Base-by-base conservation (phyloP, 768 basidiomycete species). In the Rhizopogon vesiculosus region DNA sequence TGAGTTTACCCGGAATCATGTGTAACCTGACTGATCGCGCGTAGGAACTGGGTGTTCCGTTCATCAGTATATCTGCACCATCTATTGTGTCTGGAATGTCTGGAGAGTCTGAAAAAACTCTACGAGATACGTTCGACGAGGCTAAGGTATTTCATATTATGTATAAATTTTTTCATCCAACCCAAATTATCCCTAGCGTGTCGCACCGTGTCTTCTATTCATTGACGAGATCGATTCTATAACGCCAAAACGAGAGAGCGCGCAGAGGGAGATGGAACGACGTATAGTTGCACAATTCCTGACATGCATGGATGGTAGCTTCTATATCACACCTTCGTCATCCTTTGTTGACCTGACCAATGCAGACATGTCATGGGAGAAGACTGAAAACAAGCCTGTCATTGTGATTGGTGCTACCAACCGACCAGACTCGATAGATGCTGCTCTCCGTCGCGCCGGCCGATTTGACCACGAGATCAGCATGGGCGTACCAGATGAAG, bases 141-240 rank as follows among this genome's bases (percentile, higher is more conserved):
- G 97, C 97, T 6, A 95, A 93, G 74, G 93, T 93, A 31, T 5
- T 76, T 69, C 3, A 22, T 1, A 38, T 35, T 10, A 8, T 42
- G 3, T 38, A 7, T 13, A n/a, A 13, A 9, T n/a, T 5, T 39
- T 41, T 28, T 19, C 3, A 38, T 9, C 3, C 2, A 10, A 16
- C 13, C 25, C n/a, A 5, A 49, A 2, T 40, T 13, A 41, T 43
- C 19, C 18, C 12, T 61, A 95, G 92, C 84, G 88, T 56, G 78
- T 90, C 7, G 94, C 97, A 0, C 97, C 95, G 0, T 97, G 94
- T 64, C 76, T 99, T 1, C 71, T 99, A 8, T 98, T 98, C 73
- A 91, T 99, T 43, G 96, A 99, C 68, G 97, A 98, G 68, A 97
- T 98, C 18, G 95, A 98, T 64, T 93, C 95, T 7, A 95, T 99